Base-by-base conservation (phyloP, 306 rosid genomes). In the Vigna nakashimae region DNA sequence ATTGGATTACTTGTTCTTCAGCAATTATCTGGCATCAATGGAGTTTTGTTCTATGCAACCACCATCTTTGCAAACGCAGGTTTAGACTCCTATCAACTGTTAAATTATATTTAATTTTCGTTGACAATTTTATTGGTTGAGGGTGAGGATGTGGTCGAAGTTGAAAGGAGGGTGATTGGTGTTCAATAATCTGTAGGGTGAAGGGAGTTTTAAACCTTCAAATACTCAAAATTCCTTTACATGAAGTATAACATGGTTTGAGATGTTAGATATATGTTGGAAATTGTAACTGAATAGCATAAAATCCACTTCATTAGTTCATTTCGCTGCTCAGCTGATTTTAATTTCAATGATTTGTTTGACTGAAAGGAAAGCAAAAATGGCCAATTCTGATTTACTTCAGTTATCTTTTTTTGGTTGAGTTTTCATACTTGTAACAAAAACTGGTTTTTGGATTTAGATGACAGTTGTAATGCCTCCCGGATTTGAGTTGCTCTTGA, bases 11-110 rank as follows among this genome's bases (percentile, higher is more conserved):
- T 93, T 75, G 72, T 82, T 74, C 92, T 93, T 20, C 98, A 91
- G 85, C 98, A 93, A 71, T 85, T 91, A 71, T 85, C 89, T 80
- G 98, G 98, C 60, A 88, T 88, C 83, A 93, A 93, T 86, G 96
- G 91, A 71, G 86, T 93, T 77, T 65, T 93, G 76, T 93, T 93
- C 90, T 93, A 93, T 84, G 89, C 98, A 43, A 93, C 89, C 75
- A 90, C 74, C 85, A 93, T 93, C 84, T 93, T 93, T 65, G 81
- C 81, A 81, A 87, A 80, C 72, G 96, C 98, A 46, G 98, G 98
- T 92, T 12, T 59, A 78, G 85, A 57, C 71, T 64, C 59, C 22
- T 55, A 12, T 73, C 49, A 65, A 16, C 71, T 43, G 69, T 75
- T 38, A 28, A 50, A 42, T 53, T 51, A 49, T 53, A 20, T 32